phyloP scores from a whole-genome alignment of 495 filamentous ascomycete genomes.

The Amphirosellinia nigrospora region DNA sequence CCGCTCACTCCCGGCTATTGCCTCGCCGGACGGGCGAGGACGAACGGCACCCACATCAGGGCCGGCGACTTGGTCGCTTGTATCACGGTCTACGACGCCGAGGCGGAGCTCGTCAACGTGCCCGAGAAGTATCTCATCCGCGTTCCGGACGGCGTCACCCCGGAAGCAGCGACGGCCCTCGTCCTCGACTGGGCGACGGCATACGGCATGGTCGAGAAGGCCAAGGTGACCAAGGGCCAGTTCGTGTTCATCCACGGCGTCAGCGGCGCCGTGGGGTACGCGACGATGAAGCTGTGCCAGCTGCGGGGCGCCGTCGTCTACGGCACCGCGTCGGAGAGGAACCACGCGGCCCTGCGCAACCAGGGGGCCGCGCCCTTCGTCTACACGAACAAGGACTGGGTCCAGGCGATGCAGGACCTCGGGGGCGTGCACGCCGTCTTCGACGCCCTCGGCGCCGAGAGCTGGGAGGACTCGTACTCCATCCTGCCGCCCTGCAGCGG shows the following conservation, averaged over 20 bases:
- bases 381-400: conserved; percentile 54
- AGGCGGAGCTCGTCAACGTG: conserved; percentile 47
- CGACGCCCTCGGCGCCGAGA: conserved; percentile 52
- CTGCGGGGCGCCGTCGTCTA: conserved; percentile 48
- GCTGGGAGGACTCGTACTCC: conserved; percentile 51
- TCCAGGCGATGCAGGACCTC: conserved; percentile 43
- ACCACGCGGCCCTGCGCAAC: conserved; percentile 42
- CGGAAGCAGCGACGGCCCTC: conserved; percentile 40
- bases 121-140: conserved; percentile 47
- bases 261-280: conserved; percentile 51
- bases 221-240: conserved; percentile 45
- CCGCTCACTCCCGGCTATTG: conserved; percentile 53
- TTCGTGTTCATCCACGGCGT: conserved; percentile 53
- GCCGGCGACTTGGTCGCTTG: conserved; percentile 44
- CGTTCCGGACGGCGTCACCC: conserved; percentile 45
- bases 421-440: conserved; percentile 52
- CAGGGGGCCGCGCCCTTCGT: conserved; percentile 44
- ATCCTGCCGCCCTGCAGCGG: conserved; percentile 33
- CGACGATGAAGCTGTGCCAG: conserved; percentile 40
- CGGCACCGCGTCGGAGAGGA: conserved; percentile 48
- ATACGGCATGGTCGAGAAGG: conserved; percentile 46
- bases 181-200: conserved; percentile 50
- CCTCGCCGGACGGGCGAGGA: conserved; percentile 44
- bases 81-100: conserved; percentile 48
- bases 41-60: conserved; percentile 38